phyloP scores from a whole-genome alignment of 345 rosid species.

The Eucalyptus paniculata region DNA sequence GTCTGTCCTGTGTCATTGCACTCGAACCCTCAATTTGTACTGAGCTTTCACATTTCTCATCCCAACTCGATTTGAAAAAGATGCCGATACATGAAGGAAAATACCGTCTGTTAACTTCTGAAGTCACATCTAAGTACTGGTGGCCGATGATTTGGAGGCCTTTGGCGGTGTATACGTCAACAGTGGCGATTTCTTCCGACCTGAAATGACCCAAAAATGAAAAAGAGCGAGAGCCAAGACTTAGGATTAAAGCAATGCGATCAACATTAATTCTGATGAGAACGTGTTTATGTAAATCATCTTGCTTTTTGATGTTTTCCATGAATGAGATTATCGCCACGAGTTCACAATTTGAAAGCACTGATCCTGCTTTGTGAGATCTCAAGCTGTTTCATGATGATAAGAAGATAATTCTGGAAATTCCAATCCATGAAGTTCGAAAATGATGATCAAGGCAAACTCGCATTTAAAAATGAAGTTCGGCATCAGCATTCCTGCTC shows the following conservation, averaged over 20 bases:
- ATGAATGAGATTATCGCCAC: background rate
- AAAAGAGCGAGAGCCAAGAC: background rate
- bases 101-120: background rate
- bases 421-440: background rate
- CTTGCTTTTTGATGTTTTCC: background rate
- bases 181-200: constrained; percentile 19
- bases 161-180: constrained; percentile 27
- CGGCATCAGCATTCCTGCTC: background rate
- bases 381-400: background rate
- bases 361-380: background rate
- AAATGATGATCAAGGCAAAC: background rate
- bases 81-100: background rate
- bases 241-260: background rate
- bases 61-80: background rate
- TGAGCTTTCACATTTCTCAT: background rate
- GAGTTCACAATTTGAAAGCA: background rate
- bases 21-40: background rate
- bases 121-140: constrained; percentile 34
- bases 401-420: background rate
- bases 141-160: constrained; percentile 19
- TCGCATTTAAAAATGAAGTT: background rate
- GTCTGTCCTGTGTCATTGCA: constrained; percentile 7
- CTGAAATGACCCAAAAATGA: background rate
- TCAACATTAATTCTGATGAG: background rate
- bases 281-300: background rate